A percentile compares a stretch with the other conserved stretches of the same genome.
These are phyloP conservation scores for Pyrenochaeta sp. DNA, from an alignment of 2,329 filamentous ascomycete species.

Conservation along the genomic window DNA sequence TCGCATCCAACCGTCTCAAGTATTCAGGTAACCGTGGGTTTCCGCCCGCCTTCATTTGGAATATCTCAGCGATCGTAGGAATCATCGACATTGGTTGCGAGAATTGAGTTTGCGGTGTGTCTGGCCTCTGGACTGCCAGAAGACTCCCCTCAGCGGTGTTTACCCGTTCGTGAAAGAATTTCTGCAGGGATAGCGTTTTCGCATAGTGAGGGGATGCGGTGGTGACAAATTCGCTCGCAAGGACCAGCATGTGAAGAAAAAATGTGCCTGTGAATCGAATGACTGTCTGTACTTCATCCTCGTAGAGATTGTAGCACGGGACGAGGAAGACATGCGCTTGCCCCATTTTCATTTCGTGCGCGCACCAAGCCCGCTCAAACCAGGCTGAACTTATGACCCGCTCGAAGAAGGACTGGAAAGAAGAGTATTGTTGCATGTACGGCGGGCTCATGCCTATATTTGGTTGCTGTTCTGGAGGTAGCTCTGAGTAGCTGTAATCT, in stretches of 20 bases:
- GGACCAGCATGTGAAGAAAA: constrained; percentile 51
- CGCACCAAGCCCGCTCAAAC: constrained; percentile 57
- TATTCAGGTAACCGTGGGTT: constrained; percentile 52
- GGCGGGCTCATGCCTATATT: constrained; percentile 37
- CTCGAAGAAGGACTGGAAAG: constrained; percentile 40
- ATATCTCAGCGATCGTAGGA: constrained; percentile 46
- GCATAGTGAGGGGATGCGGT: constrained; percentile 17
- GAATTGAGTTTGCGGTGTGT: constrained; percentile 17
- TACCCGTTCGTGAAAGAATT: constrained; percentile 23
- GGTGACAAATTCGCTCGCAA: constrained; percentile 37
- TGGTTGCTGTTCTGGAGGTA: constrained; percentile 31
- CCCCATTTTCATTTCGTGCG: constrained; percentile 54
- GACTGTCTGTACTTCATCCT: constrained; percentile 32
- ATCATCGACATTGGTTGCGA: constrained; percentile 19
- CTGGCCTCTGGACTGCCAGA: constrained; percentile 21
- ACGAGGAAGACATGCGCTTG: constrained; percentile 53
- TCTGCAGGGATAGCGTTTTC: constrained; percentile 30
- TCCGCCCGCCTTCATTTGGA: constrained; percentile 53
- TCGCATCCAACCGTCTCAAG: constrained; percentile 51
- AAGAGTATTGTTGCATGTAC: constrained; percentile 36
- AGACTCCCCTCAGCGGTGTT: constrained; percentile 9
- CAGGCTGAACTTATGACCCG: constrained; percentile 52
- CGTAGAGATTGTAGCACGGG: constrained; percentile 39
- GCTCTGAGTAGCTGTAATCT: constrained; percentile 42
- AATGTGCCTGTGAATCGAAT: constrained; percentile 53